Conservation (phyloP, 306 rosid genomes). For the Medicago arabica region DNA sequence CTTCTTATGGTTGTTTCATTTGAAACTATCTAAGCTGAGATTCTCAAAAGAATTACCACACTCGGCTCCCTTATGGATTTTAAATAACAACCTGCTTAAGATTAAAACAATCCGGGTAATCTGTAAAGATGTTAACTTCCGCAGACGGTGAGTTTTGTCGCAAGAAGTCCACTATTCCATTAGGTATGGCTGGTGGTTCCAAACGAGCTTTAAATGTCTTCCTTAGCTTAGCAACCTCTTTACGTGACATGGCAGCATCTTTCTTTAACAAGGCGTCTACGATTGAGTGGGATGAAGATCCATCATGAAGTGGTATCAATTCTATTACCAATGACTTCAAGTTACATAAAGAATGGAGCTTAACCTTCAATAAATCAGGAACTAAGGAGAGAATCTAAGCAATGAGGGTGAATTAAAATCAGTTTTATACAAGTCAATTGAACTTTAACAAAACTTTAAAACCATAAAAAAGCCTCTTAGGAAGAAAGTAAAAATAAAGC, state of each 20-base stretch:
- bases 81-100: background rate
- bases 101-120: background rate
- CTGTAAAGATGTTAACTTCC: background rate
- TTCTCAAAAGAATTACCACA: background rate
- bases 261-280: background rate
- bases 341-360: conserved; percentile 22
- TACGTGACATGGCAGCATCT: background rate
- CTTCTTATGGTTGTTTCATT: background rate
- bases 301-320: background rate
- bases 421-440: background rate
- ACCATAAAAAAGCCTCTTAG: background rate
- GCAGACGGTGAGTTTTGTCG: background rate
- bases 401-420: background rate
- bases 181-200: background rate
- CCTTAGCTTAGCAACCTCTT: background rate
- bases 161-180: conserved; percentile 8
- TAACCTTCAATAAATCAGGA: conserved; percentile 17
- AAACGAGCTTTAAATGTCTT: background rate
- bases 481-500: background rate
- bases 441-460: background rate
- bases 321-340: conserved; percentile 18
- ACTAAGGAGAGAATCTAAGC: conserved; percentile 35
- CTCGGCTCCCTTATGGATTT: background rate
- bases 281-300: background rate
- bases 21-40: background rate